Evolutionary conservation across 1,284 basidiomycete genomes (phyloP), one percentile per base, ranked within the genome.

Genomic region (Tranzscheliella williamsii): DNA sequence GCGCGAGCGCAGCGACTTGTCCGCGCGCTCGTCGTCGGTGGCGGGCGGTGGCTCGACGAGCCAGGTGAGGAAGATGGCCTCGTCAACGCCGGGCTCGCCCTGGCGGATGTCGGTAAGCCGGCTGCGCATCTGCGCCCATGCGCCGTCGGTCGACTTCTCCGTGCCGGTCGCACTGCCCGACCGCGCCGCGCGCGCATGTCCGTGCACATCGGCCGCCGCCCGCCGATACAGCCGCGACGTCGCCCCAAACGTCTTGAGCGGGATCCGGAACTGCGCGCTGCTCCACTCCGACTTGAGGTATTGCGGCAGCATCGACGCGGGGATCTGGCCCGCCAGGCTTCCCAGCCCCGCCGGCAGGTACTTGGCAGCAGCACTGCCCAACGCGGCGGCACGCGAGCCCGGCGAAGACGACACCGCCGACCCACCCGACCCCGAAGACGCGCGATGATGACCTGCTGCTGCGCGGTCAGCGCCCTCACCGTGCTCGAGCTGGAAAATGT

Each of bases 231-330:
- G 52, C 5, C 58, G 39, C 18, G 52, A 55, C 7, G 51, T 47
- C 9, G 55, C 52, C 21, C 57, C 55, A 24, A 68, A 70, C n/a
- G 52, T 63, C n/a, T 50, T 57, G 24, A 72, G 54, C 12, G 67
- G 61, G 3, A 73, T 62, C 11, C 63, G 57, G 40, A 66, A 74
- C 31, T 71, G 72, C 2, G 70, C 61, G 29, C 41, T 52, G 35
- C 64, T 66, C 72, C 72, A 74, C 31, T 66, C 61, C 2, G 67
- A 71, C 27, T 55, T 56, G 38, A 74, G 52, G 35, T 74, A 74
- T 15, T 58, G 57, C 9, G 70, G 70, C 17, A 72, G 37, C 13
- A 72, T 44, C 4, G 61, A 63, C 2, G 57, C 31, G 7, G 70
- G 70, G 15, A 72, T 61, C 16, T 60, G 57, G 22, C 45, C 42